A percentile compares a stretch with the other conserved stretches of the same genome.
Conservation (phyloP, 148 eudicot species). For the Rhododendron molle region DNA sequence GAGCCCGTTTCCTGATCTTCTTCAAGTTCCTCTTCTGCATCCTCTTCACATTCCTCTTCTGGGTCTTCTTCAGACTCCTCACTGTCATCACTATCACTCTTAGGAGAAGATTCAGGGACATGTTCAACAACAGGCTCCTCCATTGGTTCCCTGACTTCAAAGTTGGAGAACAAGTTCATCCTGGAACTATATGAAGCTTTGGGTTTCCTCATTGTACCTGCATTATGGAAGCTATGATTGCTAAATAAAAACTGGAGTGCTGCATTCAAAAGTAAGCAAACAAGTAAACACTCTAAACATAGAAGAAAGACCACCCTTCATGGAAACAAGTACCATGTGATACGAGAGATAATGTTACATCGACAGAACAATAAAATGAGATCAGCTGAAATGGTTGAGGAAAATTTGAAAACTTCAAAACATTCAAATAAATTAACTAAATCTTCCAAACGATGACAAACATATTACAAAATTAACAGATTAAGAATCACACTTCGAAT, state of each 20-base stretch:
- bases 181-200: neutral
- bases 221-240: neutral
- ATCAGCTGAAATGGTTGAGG: neutral
- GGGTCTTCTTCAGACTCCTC: conserved; percentile 10
- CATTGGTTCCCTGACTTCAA: neutral
- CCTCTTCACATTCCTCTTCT: conserved; percentile 14
- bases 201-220: conserved; percentile 10
- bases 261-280: neutral
- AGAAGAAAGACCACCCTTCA: neutral
- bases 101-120: conserved; percentile 3
- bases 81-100: conserved; percentile 1
- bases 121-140: conserved; percentile 1
- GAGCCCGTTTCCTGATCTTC: conserved; percentile 13
- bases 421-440: neutral
- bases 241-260: neutral
- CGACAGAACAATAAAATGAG: neutral
- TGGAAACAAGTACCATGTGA: neutral
- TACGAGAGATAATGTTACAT: neutral
- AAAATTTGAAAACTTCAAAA: neutral
- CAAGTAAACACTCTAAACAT: neutral
- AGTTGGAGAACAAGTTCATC: neutral
- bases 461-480: neutral
- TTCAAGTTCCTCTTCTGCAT: conserved; percentile 16
- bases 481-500: neutral
- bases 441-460: neutral